phyloP scores from a whole-genome alignment of 164 flowering plant genomes.

The Brasenia schreberi region DNA sequence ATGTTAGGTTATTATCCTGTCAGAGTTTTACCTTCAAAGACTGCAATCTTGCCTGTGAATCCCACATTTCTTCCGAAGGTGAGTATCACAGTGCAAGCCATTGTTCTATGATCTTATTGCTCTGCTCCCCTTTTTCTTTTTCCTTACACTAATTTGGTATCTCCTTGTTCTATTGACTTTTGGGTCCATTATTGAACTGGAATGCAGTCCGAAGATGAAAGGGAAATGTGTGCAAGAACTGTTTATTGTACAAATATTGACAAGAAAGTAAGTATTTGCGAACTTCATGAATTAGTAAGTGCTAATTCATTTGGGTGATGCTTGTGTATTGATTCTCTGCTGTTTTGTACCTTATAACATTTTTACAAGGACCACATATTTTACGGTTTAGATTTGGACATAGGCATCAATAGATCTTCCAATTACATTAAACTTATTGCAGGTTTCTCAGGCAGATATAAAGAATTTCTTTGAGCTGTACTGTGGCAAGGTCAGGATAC shows the following conservation, averaged over 20 bases:
- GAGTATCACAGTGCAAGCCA: conserved; percentile 7
- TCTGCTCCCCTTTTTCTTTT: not conserved
- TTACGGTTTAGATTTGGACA: not conserved
- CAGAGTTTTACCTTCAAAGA: conserved; percentile 90
- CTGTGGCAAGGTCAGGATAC: conserved; percentile 76
- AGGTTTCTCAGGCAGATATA: conserved; percentile 89
- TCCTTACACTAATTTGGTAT: not conserved
- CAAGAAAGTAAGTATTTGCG: conserved; percentile 57
- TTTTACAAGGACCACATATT: not conserved
- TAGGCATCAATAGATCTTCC: not conserved
- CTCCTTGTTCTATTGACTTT: not conserved
- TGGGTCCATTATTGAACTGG: not conserved
- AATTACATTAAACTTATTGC: conserved; percentile 6
- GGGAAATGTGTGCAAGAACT: conserved; percentile 97
- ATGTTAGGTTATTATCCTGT: conserved; percentile 97
- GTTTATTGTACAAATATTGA: conserved; percentile 95
- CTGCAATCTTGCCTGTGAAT: conserved; percentile 98
- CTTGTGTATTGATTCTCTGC: not conserved
- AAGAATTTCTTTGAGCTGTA: conserved; percentile 72
- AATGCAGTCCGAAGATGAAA: conserved; percentile 88
- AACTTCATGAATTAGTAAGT: not conserved
- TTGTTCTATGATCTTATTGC: not conserved
- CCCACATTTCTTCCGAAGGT: conserved; percentile 95
- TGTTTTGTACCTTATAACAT: not conserved
- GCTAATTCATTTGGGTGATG: not conserved